phyloP scores from a whole-genome alignment of 2,329 filamentous ascomycete genomes.

The Hypoxylon sp. region DNA sequence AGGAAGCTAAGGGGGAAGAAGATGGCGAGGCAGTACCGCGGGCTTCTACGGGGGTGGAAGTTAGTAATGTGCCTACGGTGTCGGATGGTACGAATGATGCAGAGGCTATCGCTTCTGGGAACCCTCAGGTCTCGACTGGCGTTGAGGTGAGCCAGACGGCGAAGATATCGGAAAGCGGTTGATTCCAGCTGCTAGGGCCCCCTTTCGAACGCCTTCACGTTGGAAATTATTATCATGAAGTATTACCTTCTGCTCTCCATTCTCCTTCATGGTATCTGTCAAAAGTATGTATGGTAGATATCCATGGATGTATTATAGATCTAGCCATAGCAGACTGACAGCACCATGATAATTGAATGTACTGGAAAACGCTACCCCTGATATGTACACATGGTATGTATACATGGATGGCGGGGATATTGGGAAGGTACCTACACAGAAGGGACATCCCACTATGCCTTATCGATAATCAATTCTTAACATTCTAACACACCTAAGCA shows the following conservation, averaged over 20 bases:
- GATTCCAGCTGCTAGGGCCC: not conserved
- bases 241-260: too few species aligned
- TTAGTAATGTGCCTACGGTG: slow-evolving; percentile 27
- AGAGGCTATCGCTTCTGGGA: slow-evolving; percentile 9
- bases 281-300: too few species aligned
- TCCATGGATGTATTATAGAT: too few species aligned
- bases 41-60: slow-evolving; percentile 30
- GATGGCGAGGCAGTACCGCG: slow-evolving; percentile 9
- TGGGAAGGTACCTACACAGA: not conserved
- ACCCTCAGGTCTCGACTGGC: slow-evolving; percentile 32
- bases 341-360: too few species aligned
- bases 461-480: slow-evolving; percentile 33
- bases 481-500: slow-evolving; percentile 9
- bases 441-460: slow-evolving; percentile 9
- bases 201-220: too few species aligned
- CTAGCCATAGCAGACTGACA: too few species aligned
- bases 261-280: too few species aligned
- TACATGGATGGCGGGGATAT: too few species aligned
- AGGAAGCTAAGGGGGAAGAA: not conserved
- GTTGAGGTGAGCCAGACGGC: slow-evolving; percentile 21
- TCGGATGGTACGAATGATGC: slow-evolving; percentile 26
- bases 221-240: too few species aligned
- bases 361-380: too few species aligned
- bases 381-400: too few species aligned
- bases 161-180: slow-evolving; percentile 22